Evolutionary conservation across 371 early-diverging fungal genomes (phyloP).

Genomic region (Mucor plumbeus): DNA sequence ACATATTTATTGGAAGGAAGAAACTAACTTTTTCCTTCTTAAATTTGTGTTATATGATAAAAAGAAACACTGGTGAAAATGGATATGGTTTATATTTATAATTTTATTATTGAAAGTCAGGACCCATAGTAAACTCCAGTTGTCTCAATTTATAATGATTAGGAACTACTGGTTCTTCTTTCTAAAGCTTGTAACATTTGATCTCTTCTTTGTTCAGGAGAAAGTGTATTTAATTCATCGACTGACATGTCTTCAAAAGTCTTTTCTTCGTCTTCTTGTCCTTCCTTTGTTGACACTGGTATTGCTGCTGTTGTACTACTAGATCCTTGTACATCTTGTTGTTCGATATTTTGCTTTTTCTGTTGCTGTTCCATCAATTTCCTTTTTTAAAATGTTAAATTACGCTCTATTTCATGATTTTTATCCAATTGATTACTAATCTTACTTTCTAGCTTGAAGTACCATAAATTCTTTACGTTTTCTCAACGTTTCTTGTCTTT

Average conservation of each 20-base stretch:
- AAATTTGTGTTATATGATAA: too few relatives aligned
- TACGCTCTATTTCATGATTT: neutral
- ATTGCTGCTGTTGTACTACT: slow-evolving; percentile 1
- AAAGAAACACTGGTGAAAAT: too few relatives aligned
- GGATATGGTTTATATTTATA: neutral
- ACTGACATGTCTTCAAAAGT: slow-evolving; percentile 52
- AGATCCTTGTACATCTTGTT: too few relatives aligned
- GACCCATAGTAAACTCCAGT: too few relatives aligned
- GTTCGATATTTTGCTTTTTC: slow-evolving; percentile 16
- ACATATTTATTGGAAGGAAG: slow-evolving; percentile 18
- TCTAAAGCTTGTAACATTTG: slow-evolving; percentile 50
- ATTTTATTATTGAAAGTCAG: neutral
- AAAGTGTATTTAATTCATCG: slow-evolving; percentile 47
- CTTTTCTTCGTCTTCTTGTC: slow-evolving; percentile 13
- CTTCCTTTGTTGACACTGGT: slow-evolving; percentile 29
- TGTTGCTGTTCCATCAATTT: slow-evolving; percentile 46
- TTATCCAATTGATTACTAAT: neutral
- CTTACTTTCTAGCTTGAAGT: slow-evolving; percentile 81
- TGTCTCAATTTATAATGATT: neutral
- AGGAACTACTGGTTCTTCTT: slow-evolving; percentile 21
- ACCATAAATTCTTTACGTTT: slow-evolving; percentile 90
- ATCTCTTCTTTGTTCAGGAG: slow-evolving; percentile 48
- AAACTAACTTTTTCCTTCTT: neutral
- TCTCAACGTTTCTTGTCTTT: slow-evolving; percentile 76
- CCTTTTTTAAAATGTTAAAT: slow-evolving; percentile 21